These are phyloP conservation scores for Nicotiana paniculata DNA, from an alignment of 257 asterid species.

Conservation along the genomic window DNA sequence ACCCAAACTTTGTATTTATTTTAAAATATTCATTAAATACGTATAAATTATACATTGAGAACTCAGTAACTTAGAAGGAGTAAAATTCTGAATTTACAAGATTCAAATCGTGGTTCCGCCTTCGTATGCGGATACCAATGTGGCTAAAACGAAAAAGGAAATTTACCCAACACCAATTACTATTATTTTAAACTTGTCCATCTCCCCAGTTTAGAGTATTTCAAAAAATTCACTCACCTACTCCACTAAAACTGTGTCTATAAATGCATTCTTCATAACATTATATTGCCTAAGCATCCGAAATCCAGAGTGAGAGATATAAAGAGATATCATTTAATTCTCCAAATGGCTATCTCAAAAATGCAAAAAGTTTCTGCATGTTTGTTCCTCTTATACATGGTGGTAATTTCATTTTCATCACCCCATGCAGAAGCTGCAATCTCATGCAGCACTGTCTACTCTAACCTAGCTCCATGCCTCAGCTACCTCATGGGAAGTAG, in stretches of 20 bases:
- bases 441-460: constrained; percentile 6
- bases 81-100: too few species aligned
- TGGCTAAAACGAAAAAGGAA: too few species aligned
- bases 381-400: background rate
- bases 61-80: too few species aligned
- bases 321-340: background rate
- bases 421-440: constrained; percentile 2
- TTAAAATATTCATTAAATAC: too few species aligned
- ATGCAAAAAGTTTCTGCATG: background rate
- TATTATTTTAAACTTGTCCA: background rate
- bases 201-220: background rate
- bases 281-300: background rate
- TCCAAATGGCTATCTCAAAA: background rate
- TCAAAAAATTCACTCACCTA: background rate
- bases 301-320: background rate
- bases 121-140: too few species aligned
- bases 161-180: background rate
- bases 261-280: background rate
- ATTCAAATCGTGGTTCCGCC: too few species aligned
- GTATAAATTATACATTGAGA: too few species aligned
- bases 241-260: background rate
- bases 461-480: background rate
- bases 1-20: too few species aligned
- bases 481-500: constrained; percentile 8
- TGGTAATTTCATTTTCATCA: background rate